Evolutionary conservation across 2,329 filamentous ascomycete genomes (phyloP), one percentile per base, ranked within the genome.

Genomic region (Cladosporium colombiae): DNA sequence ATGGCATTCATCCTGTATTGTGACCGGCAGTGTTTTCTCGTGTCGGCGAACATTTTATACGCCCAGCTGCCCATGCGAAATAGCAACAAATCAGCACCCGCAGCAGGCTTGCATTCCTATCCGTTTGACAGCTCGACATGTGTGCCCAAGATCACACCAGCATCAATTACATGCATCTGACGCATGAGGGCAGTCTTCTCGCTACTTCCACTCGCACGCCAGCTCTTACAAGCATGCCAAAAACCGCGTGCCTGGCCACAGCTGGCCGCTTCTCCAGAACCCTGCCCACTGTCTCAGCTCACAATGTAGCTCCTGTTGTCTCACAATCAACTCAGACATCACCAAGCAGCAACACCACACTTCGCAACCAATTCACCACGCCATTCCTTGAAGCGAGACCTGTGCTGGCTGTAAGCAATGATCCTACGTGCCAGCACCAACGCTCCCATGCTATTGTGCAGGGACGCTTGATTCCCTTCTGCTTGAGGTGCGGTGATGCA

Each of bases 191-290:
- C 40, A 8, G 18, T 21, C 40, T 2, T 10, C 40, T 21, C 7
- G 40, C 40, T 13, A 21, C n/a, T 46, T 6, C n/a, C n/a, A 21
- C 14, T 5, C 29, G 29, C 29, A 23, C 10, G 55, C 14, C 55
- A 21, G 23, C 14, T n/a, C 59, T 62, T 18, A 37, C 59, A 29
- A 46, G 59, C 29, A 62, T 53, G 59, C 59, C 46, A 5, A 29
- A 21, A 21, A 37, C 52, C 46, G 44, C 44, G 21, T 40, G 18
- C 29, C 59, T 62, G 1, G 25, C 21, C 29, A 16, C 44, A 10
- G 25, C 21, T 2, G 5, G 5, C 29, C 21, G 29, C 46, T 62
- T 35, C 16, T 3, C 21, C n/a, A 52, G 31, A 21, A n/a, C 46
- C 13, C n/a, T 16, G 11, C 31, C 44, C 14, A 23, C 21, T n/a